Conservation (phyloP, 371 early-diverging fungal genomes). For the Apophysomyces variabilis region DNA sequence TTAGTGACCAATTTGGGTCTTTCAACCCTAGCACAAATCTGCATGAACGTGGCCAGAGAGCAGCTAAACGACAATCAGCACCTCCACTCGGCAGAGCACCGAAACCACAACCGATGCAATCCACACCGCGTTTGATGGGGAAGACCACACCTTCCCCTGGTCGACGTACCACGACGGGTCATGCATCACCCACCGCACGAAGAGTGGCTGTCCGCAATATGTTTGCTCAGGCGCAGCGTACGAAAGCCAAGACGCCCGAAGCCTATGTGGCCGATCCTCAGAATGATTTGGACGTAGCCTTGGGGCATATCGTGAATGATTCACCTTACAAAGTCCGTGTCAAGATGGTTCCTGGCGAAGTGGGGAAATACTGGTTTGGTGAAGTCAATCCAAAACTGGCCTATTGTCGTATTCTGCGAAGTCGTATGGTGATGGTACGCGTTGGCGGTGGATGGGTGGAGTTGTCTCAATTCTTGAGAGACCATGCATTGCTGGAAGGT, state of each 20-base stretch:
- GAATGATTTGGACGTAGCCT: slow-evolving; percentile 71
- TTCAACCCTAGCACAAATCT: slow-evolving; percentile 18
- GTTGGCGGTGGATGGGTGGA: slow-evolving; percentile 81
- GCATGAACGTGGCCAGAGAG: slow-evolving; percentile 27
- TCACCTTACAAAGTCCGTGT: slow-evolving; percentile 44
- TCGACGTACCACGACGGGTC: slow-evolving; percentile 9
- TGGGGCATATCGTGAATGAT: slow-evolving; percentile 70
- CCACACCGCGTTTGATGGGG: slow-evolving; percentile 37
- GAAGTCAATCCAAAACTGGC: slow-evolving; percentile 69
- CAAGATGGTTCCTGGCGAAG: slow-evolving; percentile 60
- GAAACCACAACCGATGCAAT: slow-evolving; percentile 32
- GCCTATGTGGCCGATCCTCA: slow-evolving; percentile 65
- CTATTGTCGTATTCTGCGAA: slow-evolving; percentile 71
- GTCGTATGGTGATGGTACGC: slow-evolving; percentile 77
- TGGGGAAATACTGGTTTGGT: slow-evolving; percentile 76
- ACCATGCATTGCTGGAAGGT: slow-evolving; percentile 47
- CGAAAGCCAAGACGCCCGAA: slow-evolving; percentile 22
- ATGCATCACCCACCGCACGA: slow-evolving; percentile 7
- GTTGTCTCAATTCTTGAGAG: slow-evolving; percentile 60
- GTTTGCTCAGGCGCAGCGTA: slow-evolving; percentile 12
- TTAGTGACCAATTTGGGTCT: slow-evolving; percentile 30
- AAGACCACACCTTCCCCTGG: background rate
- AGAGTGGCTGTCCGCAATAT: background rate
- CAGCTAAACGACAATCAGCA: slow-evolving; percentile 27
- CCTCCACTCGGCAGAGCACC: slow-evolving; percentile 30